These are phyloP conservation scores for Verticillium isaacii DNA, from an alignment of 2,329 filamentous ascomycete genomes.

Conservation along the genomic window DNA sequence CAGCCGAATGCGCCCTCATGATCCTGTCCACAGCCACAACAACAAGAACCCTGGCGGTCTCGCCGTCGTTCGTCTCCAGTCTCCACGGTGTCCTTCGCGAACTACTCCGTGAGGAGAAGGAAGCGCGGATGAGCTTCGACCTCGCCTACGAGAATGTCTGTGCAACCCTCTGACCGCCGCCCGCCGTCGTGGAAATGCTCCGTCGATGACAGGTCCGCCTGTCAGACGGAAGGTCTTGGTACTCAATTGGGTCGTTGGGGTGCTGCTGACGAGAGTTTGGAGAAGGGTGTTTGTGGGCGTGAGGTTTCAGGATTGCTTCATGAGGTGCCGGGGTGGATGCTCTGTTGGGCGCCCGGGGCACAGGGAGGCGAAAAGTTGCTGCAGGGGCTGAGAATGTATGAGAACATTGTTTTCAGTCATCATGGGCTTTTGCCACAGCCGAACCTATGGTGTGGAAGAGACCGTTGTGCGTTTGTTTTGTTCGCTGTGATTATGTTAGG, in stretches of 20 bases:
- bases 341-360: background rate
- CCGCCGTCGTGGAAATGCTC: background rate
- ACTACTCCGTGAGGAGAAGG: background rate
- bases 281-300: conserved; percentile 6
- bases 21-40: background rate
- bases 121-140: conserved; percentile 1
- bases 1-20: background rate
- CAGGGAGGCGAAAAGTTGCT: background rate
- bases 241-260: background rate
- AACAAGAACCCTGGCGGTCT: background rate
- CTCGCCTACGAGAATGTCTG: conserved; percentile 4
- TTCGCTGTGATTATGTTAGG: background rate
- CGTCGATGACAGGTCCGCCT: background rate
- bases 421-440: background rate
- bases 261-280: background rate
- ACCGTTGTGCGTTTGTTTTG: background rate
- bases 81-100: background rate
- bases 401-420: background rate
- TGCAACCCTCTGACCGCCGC: conserved; percentile 8
- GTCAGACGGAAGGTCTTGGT: conserved; percentile 1
- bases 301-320: conserved; percentile 39
- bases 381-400: background rate
- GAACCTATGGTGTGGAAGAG: background rate
- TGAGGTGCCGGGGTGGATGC: conserved; percentile 13
- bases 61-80: background rate